Conservation (phyloP, 345 rosid genomes). For the Populus euphratica region DNA sequence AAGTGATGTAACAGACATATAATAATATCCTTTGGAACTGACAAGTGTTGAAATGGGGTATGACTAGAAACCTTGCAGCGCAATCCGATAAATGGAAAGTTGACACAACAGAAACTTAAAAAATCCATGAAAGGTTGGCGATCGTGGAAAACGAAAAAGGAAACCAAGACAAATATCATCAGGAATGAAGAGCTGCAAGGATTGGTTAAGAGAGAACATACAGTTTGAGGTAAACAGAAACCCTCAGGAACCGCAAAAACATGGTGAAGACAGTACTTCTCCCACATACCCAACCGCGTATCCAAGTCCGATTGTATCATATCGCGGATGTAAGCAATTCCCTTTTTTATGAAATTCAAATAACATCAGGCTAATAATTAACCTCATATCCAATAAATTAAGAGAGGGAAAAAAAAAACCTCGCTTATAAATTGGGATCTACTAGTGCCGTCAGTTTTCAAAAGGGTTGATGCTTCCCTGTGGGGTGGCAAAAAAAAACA, state of each 20-base stretch:
- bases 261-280: conserved; percentile 57
- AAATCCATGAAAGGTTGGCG: too few species aligned
- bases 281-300: conserved; percentile 62
- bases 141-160: too few species aligned
- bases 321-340: conserved; percentile 48
- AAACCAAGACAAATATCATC: not conserved
- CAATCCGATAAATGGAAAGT: too few species aligned
- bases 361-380: not conserved
- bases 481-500: conserved; percentile 23
- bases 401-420: conserved; percentile 17
- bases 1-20: too few species aligned
- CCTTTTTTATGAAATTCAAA: conserved; percentile 31
- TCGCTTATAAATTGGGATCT: conserved; percentile 49
- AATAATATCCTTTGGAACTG: too few species aligned
- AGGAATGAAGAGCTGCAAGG: not conserved
- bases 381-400: not conserved
- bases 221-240: conserved; percentile 50
- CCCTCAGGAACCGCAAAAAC: conserved; percentile 77
- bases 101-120: too few species aligned
- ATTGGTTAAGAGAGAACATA: conserved; percentile 28
- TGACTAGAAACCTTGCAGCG: too few species aligned
- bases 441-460: conserved; percentile 42
- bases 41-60: too few species aligned
- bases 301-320: conserved; percentile 54
- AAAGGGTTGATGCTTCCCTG: conserved; percentile 57